phyloP scores from a whole-genome alignment of 2,329 filamentous ascomycete genomes.

The Lecanicillium sp. region DNA sequence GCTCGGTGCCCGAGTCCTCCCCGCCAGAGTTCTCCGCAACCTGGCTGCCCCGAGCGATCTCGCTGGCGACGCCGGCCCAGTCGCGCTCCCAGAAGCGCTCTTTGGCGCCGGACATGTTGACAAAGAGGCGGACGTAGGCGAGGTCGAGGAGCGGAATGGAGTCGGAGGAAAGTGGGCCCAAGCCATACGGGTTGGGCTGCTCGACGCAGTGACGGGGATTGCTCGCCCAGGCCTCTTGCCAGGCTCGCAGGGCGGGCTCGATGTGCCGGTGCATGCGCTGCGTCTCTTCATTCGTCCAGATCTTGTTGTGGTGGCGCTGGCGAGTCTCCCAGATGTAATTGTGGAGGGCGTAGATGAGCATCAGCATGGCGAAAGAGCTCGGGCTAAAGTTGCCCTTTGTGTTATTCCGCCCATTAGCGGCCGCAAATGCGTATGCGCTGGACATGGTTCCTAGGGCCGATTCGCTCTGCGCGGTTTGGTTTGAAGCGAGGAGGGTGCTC shows the following conservation, averaged over 20 bases:
- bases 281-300: conserved; percentile 88
- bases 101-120: conserved; percentile 87
- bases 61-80: conserved; percentile 85
- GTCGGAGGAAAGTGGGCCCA: conserved; percentile 79
- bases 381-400: conserved; percentile 64
- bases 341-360: conserved; percentile 90
- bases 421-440: too few relatives aligned
- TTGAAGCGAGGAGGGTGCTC: conserved; percentile 72
- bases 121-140: conserved; percentile 86
- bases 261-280: conserved; percentile 96
- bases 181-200: conserved; percentile 74
- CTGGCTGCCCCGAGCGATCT: conserved; percentile 72
- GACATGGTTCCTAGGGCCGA: conserved; percentile 28
- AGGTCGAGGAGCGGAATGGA: conserved; percentile 86
- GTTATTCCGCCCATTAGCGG: too few relatives aligned
- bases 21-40: conserved; percentile 64
- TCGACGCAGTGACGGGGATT: conserved; percentile 81
- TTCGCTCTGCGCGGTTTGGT: conserved; percentile 53
- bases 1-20: conserved; percentile 37
- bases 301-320: conserved; percentile 77
- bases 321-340: conserved; percentile 98
- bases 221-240: conserved; percentile 87
- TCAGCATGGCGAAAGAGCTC: conserved; percentile 85
- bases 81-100: conserved; percentile 93
- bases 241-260: conserved; percentile 86